Conservation (phyloP, 2,329 filamentous ascomycete species). For the Aspergillus sp. region DNA sequence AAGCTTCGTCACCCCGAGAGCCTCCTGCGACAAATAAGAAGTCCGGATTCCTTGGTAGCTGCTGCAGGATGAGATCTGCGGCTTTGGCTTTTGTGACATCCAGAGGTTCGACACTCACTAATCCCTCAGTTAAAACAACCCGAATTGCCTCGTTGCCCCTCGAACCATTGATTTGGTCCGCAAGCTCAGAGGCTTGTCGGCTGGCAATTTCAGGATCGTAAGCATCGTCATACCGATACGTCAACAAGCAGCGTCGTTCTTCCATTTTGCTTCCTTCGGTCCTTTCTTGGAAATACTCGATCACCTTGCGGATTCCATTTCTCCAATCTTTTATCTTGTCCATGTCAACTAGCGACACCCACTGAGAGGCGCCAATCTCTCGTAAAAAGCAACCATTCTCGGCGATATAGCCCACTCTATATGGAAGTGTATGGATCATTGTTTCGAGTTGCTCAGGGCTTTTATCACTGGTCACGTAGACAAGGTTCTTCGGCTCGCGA, state of each 20-base stretch:
- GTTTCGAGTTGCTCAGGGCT: conserved; percentile 77
- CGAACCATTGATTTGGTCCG: conserved; percentile 88
- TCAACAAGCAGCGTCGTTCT: conserved; percentile 76
- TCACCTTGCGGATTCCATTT: conserved; percentile 71
- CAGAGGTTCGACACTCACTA: conserved; percentile 76
- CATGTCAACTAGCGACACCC: conserved; percentile 71
- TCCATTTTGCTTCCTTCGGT: conserved; percentile 82
- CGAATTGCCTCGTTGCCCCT: conserved; percentile 77
- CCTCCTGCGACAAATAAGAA: conserved; percentile 87
- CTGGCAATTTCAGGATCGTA: conserved; percentile 70
- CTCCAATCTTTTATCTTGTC: conserved; percentile 72
- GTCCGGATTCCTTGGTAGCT: conserved; percentile 61
- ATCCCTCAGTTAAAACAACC: conserved; percentile 73
- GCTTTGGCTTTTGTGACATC: conserved; percentile 84
- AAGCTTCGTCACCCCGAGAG: conserved; percentile 80
- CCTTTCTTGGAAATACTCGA: conserved; percentile 83
- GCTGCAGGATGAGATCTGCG: conserved; percentile 64
- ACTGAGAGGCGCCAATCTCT: conserved; percentile 59
- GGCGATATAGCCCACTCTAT: conserved; percentile 74
- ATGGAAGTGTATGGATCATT: conserved; percentile 66
- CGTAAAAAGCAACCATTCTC: conserved; percentile 90
- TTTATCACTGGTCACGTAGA: conserved; percentile 87
- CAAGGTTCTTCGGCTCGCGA: conserved; percentile 69
- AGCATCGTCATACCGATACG: conserved; percentile 80
- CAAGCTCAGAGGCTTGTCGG: conserved; percentile 82